Evolutionary conservation across 306 rosid genomes (phyloP), one percentile per base, ranked within the genome.

Genomic region (Mimosa pudica): DNA sequence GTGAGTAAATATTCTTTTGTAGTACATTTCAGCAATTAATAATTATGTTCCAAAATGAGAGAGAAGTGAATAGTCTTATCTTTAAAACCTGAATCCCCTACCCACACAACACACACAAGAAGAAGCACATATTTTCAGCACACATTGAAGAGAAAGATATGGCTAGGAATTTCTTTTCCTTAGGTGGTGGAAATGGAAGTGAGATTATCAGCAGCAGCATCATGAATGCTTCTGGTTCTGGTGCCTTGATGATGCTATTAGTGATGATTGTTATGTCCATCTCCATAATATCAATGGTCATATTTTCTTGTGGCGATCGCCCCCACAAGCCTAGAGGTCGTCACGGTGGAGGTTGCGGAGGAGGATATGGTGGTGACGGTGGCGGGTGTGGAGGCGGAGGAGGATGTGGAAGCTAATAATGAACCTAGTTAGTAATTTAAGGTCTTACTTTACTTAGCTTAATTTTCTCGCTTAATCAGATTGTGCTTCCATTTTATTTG

Each of bases 291-390:
- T 78, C 89, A 10, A 81, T 84, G 74, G 9, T 89, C 75, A 65
- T 89, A 48, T 82, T 89, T 84, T 69, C 86, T 8, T 86, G 90
- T 6, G 80, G 73, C n/a, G 1, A 76, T 55, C 7, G 6, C 24
- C 61, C 61, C 61, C 14, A 66, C 38, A 52, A 82, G 42, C 76
- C 9, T 7, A 32, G 46, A 13, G 54, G 14, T 2, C 20, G 38
- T 8, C 5, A 36, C 3, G 30, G 63, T 1, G 30, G 32, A 0
- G 11, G 64, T 5, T 7, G 61, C 6, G 20, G 10, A 13, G 49
- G 10, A 41, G 67, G 10, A 51, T 33, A 68, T 0, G 54, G 14
- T 1, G 36, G 38, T 8, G 13, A 36, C 3, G 30, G 63, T 1
- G 30, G 32, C 1, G 11, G 64, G 2, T 7, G 61, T 17, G 20